These are phyloP conservation scores for Hysterium pulicare DNA, from an alignment of 2,329 filamentous ascomycete genomes.

Conservation along the genomic window DNA sequence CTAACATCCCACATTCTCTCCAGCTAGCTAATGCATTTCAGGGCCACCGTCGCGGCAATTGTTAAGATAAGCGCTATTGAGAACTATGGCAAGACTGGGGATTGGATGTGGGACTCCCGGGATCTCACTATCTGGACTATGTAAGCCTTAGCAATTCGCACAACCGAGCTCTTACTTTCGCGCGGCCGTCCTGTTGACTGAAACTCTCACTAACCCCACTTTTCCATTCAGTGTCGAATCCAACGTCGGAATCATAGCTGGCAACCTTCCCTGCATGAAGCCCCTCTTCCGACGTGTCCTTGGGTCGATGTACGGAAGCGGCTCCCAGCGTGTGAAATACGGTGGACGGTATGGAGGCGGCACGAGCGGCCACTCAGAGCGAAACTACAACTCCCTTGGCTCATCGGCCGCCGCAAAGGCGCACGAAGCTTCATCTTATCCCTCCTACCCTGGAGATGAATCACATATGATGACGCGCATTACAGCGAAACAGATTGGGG, in stretches of 20 bases:
- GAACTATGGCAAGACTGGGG: constrained; percentile 36
- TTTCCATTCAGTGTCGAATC: constrained; percentile 33
- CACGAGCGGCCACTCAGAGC: constrained; percentile 9
- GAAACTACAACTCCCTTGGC: constrained; percentile 2
- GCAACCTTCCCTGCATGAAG: constrained; percentile 43
- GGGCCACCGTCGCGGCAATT: constrained; percentile 41
- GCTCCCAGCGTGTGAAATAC: constrained; percentile 10
- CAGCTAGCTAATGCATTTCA: constrained; percentile 4
- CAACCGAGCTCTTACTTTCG: too few relatives aligned
- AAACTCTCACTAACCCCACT: background rate
- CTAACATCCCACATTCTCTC: background rate
- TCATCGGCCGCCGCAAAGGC: constrained; percentile 1
- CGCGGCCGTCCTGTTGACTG: background rate
- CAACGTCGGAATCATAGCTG: constrained; percentile 44
- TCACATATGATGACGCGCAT: constrained; percentile 5
- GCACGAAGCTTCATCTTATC: background rate
- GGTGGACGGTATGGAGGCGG: constrained; percentile 15
- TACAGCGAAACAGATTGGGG: background rate
- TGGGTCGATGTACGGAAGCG: constrained; percentile 27
- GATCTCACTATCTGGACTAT: constrained; percentile 49
- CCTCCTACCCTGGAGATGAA: background rate
- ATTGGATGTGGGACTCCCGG: constrained; percentile 40
- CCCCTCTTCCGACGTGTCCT: constrained; percentile 40
- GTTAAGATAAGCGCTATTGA: constrained; percentile 37
- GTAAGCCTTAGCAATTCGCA: constrained; percentile 4